Base-by-base conservation (phyloP, 805 yeast genomes). In the Suhomyces kilbournensis region DNA sequence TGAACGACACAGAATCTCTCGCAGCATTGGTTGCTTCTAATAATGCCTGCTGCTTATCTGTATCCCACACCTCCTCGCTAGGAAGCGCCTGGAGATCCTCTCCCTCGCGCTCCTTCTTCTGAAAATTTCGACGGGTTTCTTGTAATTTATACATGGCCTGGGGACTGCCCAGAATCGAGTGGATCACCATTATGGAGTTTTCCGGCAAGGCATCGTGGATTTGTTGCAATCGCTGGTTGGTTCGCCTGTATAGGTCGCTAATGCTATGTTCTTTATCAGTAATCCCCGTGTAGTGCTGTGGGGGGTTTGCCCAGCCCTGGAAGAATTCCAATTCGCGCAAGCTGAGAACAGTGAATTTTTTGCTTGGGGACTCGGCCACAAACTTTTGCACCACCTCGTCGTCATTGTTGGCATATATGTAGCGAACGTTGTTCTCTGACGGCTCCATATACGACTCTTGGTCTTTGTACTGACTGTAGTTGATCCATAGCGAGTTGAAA, bases 121-220 rank as follows among this genome's bases (percentile, higher is more conserved):
- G 77, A 53, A 73, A 81, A 39, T 62, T 67, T 46, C 74, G 69
- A 55, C 77, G 76, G 28, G 76, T 58, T 9, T 63, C 62, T 47
- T 78, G 80, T 43, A 90, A 68, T 46, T 68, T 65, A 49, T 68
- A 67, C 69, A 83, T 71, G 47, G 74, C 77, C 8, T 76, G 65
- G 2, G 84, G 80, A 60, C 84, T 82, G 9, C 90, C 90, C 48
- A 79, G 71, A 1, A 88, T 90, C 0, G 89, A 77, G 59, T 82
- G 73, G 1, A 90, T 61, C 1, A 90, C 70, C 14, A 92, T 58
- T 20, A 84, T 67, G 0, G 96, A 78, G 34, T 83, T 77, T 2
- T 70, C 67, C 0, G 96, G 89, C 19, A 88, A 60, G 1, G 64
- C 55, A 1, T 73, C 68, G 61, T 85, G 82, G 14, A 92, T 68